Conservation (phyloP, 2,329 filamentous ascomycete genomes). For the Sarocladiaceae sp. region DNA sequence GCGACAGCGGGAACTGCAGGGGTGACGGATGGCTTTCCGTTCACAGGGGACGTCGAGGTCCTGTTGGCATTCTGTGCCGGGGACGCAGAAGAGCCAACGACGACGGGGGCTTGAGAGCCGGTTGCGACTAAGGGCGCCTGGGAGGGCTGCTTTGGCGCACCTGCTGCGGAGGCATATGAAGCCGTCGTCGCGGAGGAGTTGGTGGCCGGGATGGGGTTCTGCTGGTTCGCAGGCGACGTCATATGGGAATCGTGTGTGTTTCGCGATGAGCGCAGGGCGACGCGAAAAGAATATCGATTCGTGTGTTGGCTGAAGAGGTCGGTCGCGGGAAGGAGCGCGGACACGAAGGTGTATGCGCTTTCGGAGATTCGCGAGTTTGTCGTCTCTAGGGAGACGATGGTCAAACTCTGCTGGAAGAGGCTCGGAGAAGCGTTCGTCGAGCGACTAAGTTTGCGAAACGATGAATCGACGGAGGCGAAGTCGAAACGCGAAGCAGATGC, state of each 20-base stretch:
- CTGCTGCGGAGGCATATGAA: constrained; percentile 63
- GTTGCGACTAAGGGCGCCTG: constrained; percentile 55
- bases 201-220: constrained; percentile 49
- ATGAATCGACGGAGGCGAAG: constrained; percentile 1
- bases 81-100: constrained; percentile 46
- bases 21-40: constrained; percentile 70
- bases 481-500: not conserved
- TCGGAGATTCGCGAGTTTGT: not conserved
- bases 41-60: constrained; percentile 70
- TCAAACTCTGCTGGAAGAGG: not conserved
- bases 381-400: not conserved
- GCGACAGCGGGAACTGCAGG: constrained; percentile 63
- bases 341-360: constrained; percentile 5
- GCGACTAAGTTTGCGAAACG: constrained; percentile 1
- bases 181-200: constrained; percentile 50
- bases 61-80: constrained; percentile 53
- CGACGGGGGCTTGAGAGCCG: constrained; percentile 47
- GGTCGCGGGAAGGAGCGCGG: constrained; percentile 15
- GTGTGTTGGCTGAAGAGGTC: constrained; percentile 1
- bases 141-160: constrained; percentile 56
- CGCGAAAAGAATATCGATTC: constrained; percentile 11
- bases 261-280: constrained; percentile 2
- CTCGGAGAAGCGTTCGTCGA: not conserved
- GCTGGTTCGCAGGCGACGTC: constrained; percentile 54
- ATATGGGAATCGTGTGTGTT: constrained; percentile 34